These are phyloP conservation scores for Crucihimalaya himalaica DNA, from an alignment of 345 rosid species.

Conservation along the genomic window DNA sequence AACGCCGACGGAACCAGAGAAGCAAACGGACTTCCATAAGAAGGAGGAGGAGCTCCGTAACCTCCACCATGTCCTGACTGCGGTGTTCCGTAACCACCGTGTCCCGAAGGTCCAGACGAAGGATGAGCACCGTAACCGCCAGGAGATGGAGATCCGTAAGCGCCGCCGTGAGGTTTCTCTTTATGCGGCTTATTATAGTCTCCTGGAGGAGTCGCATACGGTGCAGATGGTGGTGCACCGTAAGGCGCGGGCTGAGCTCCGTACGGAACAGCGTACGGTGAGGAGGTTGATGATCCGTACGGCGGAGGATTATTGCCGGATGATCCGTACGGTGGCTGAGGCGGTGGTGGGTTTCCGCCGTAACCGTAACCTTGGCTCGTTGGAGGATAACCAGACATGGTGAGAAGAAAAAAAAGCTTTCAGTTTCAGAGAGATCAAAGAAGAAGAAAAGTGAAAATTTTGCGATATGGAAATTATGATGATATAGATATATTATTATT, in stretches of 20 bases:
- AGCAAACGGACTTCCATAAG: constrained; percentile 69
- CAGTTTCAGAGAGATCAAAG: constrained; percentile 2
- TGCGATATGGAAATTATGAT: no score
- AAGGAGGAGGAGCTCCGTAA: constrained; percentile 53
- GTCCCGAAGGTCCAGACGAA: constrained; percentile 52
- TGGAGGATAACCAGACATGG: constrained; percentile 46
- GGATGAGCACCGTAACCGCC: constrained; percentile 44
- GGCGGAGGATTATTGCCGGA: constrained; percentile 40
- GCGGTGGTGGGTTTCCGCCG: constrained; percentile 44
- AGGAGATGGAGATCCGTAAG: constrained; percentile 37
- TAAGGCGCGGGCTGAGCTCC: constrained; percentile 40
- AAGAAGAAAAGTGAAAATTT: background rate
- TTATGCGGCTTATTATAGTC: constrained; percentile 28
- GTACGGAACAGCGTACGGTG: constrained; percentile 47
- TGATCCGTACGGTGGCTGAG: constrained; percentile 44
- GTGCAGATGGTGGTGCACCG: constrained; percentile 38
- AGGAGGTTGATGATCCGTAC: constrained; percentile 33
- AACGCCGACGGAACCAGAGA: constrained; percentile 79
- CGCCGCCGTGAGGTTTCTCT: constrained; percentile 40
- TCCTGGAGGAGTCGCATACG: constrained; percentile 29
- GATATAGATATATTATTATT: no score
- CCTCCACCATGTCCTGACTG: constrained; percentile 40
- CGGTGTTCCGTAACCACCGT: constrained; percentile 53
- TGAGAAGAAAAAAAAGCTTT: background rate
- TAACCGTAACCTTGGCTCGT: constrained; percentile 42